These are phyloP conservation scores for Metarhizium anisopliae DNA, from an alignment of 2,329 filamentous ascomycete species.

Conservation along the genomic window DNA sequence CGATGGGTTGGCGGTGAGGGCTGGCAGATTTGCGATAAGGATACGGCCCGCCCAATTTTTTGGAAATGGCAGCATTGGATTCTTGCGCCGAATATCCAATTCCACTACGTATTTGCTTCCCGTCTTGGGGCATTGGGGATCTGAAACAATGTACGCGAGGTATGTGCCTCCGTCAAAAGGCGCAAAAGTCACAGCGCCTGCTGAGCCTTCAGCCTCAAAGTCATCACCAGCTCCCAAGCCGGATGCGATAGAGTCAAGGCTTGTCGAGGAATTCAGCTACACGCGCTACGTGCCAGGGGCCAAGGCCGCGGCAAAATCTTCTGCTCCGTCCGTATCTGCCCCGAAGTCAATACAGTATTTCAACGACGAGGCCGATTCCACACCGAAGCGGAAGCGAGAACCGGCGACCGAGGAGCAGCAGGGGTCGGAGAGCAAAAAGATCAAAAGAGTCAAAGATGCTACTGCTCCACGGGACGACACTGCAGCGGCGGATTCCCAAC, in stretches of 20 bases:
- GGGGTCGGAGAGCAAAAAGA: constrained; percentile 25
- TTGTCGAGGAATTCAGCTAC: constrained; percentile 21
- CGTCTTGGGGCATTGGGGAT: constrained; percentile 9
- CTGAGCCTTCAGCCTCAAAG: constrained; percentile 5
- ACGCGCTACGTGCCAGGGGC: constrained; percentile 32
- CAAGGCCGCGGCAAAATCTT: constrained; percentile 10
- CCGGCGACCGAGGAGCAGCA: constrained; percentile 19
- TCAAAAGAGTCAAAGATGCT: constrained; percentile 13
- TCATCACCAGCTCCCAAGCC: constrained; percentile 1
- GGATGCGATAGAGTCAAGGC: constrained; percentile 1
- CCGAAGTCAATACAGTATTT: constrained; percentile 15
- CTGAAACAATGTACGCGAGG: constrained; percentile 30
- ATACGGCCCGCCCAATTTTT: constrained; percentile 23
- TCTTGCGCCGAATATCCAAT: background rate
- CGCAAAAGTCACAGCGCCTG: constrained; percentile 8
- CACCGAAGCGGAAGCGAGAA: constrained; percentile 28
- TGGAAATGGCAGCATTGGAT: constrained; percentile 9
- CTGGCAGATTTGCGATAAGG: constrained; percentile 30
- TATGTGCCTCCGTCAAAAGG: constrained; percentile 29
- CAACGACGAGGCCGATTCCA: constrained; percentile 18
- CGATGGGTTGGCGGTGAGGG: background rate
- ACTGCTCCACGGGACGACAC: constrained; percentile 10
- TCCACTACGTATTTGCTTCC: background rate
- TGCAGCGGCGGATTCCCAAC: constrained; percentile 1
- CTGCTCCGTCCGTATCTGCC: constrained; percentile 2